Evolutionary conservation across 2,329 filamentous ascomycete species (phyloP).

Genomic region (Verticillium longisporum): DNA sequence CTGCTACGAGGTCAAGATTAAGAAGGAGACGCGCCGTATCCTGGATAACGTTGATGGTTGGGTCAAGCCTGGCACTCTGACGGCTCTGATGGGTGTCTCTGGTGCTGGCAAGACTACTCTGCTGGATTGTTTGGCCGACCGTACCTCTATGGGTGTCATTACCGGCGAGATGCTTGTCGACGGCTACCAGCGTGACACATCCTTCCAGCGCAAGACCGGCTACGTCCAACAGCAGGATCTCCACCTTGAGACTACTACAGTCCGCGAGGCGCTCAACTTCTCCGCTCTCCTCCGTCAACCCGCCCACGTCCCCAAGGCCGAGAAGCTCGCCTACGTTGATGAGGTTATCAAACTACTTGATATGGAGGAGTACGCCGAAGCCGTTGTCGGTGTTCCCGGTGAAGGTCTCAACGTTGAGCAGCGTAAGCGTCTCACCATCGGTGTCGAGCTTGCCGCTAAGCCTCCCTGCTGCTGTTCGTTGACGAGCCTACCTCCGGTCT

Average conservation of each 20-base stretch:
- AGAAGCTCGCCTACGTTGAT: constrained; percentile 83
- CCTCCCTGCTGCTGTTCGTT: constrained; percentile 83
- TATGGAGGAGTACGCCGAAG: constrained; percentile 86
- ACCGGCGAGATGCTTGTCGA: constrained; percentile 72
- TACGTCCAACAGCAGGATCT: constrained; percentile 93
- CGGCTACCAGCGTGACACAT: constrained; percentile 61
- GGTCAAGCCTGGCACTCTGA: constrained; percentile 88
- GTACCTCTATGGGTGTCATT: constrained; percentile 84
- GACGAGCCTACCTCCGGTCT: constrained; percentile 94
- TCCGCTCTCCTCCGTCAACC: constrained; percentile 82
- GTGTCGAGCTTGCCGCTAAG: constrained; percentile 92
- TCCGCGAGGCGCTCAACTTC: constrained; percentile 82
- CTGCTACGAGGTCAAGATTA: constrained; percentile 73
- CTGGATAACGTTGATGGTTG: constrained; percentile 84
- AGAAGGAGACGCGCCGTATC: constrained; percentile 66
- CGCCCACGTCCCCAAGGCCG: constrained; percentile 58
- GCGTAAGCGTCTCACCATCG: constrained; percentile 78
- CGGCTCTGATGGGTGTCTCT: constrained; percentile 84
- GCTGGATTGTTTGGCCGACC: constrained; percentile 76
- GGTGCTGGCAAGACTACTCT: constrained; percentile 94
- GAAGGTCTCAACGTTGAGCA: constrained; percentile 73
- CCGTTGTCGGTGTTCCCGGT: constrained; percentile 82
- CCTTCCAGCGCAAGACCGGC: constrained; percentile 87
- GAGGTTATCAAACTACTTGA: constrained; percentile 87
- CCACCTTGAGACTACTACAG: constrained; percentile 76